Evolutionary conservation across 495 filamentous ascomycete species (phyloP).

Genomic region (Aspergillus homomorphus): DNA sequence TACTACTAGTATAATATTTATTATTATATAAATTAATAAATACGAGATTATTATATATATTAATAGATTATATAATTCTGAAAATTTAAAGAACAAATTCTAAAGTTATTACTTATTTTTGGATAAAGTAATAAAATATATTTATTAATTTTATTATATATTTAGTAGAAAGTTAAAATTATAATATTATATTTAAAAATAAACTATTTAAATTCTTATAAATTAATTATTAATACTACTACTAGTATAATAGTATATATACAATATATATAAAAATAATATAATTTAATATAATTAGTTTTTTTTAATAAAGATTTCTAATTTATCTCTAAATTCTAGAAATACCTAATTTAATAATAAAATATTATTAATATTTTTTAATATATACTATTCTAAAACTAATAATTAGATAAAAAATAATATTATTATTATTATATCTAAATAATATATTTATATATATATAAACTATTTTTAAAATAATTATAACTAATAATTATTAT

Average conservation of each 20-base stretch:
- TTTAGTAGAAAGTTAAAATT: not conserved
- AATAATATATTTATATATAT: not conserved
- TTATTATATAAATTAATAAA: slow-evolving; percentile 2
- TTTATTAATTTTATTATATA: not conserved
- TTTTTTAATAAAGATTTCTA: too few species aligned
- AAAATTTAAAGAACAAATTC: not conserved
- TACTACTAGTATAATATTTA: not conserved
- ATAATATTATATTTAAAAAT: not conserved
- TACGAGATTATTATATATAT: not conserved
- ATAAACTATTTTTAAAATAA: not conserved
- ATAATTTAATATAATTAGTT: not conserved
- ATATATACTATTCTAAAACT: not conserved
- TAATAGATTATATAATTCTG: not conserved
- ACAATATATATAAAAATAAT: not conserved
- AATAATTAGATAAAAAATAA: not conserved
- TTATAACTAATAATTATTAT: not conserved
- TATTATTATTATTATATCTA: not conserved
- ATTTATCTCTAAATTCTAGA: too few species aligned
- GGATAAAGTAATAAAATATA: not conserved
- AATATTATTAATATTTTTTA: too few species aligned
- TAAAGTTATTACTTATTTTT: not conserved
- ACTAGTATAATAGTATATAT: not conserved
- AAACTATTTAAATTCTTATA: not conserved
- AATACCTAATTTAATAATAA: too few species aligned
- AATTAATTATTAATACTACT: not conserved